Evolutionary conservation across 2,329 filamentous ascomycete species (phyloP).

Genomic region (Neodidymelliopsis sp.): DNA sequence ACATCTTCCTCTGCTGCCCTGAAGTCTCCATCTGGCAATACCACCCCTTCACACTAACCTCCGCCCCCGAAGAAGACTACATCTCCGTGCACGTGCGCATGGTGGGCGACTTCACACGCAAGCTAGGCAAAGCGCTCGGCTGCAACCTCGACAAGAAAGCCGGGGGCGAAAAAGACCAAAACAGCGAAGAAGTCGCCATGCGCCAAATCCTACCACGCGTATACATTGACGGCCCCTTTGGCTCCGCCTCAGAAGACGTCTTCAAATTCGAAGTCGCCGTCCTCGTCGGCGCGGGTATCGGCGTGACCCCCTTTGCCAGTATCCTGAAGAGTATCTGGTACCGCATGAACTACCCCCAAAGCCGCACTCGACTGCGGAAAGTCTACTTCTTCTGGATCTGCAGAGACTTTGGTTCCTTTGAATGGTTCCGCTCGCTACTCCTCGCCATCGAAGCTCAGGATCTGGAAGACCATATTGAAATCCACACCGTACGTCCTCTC

Average conservation of each 20-base stretch:
- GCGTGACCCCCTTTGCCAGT: slow-evolving; percentile 61
- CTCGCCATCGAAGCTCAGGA: slow-evolving; percentile 88
- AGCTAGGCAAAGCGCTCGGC: slow-evolving; percentile 73
- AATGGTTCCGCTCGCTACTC: slow-evolving; percentile 87
- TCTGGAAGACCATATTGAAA: slow-evolving; percentile 83
- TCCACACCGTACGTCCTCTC: slow-evolving; percentile 68
- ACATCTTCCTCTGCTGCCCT: slow-evolving; percentile 88
- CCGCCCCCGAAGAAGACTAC: slow-evolving; percentile 87
- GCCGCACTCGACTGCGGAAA: slow-evolving; percentile 80
- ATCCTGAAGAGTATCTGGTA: slow-evolving; percentile 88
- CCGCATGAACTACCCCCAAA: slow-evolving; percentile 85
- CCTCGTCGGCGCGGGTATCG: slow-evolving; percentile 60
- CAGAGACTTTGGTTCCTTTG: slow-evolving; percentile 85
- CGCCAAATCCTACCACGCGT: slow-evolving; percentile 78
- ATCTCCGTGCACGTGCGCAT: slow-evolving; percentile 86
- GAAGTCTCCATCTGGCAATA: slow-evolving; percentile 89
- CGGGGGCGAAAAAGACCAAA: slow-evolving; percentile 57
- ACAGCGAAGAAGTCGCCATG: slow-evolving; percentile 71
- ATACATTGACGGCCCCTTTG: slow-evolving; percentile 85
- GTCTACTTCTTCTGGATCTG: slow-evolving; percentile 96
- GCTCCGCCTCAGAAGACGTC: slow-evolving; percentile 85
- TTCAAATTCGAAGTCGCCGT: slow-evolving; percentile 70
- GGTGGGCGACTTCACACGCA: slow-evolving; percentile 81
- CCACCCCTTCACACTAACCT: slow-evolving; percentile 85
- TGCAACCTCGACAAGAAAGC: slow-evolving; percentile 73